phyloP scores from a whole-genome alignment of 306 rosid genomes.

The Glycyrrhiza uralensis region DNA sequence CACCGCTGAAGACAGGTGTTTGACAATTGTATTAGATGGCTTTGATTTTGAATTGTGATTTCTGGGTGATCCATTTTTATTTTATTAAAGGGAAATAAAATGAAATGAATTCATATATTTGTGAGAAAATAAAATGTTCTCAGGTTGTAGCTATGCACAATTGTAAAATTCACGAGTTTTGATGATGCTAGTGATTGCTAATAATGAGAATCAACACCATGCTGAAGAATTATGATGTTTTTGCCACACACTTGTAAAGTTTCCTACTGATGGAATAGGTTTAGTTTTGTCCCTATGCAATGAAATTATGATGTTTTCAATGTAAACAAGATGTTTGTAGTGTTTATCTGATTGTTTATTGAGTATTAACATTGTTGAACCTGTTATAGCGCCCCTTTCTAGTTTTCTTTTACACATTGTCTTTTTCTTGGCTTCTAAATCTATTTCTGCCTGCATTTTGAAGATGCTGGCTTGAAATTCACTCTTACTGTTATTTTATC shows the following conservation, averaged over 20 bases:
- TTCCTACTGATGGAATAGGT: background rate
- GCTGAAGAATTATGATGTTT: background rate
- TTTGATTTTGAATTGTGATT: background rate
- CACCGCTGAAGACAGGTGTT: slow-evolving; percentile 16
- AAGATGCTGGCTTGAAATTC: background rate
- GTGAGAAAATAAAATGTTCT: too few species aligned
- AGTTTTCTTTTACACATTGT: background rate
- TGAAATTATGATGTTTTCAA: background rate
- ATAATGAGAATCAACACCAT: background rate
- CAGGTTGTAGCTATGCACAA: slow-evolving; percentile 1
- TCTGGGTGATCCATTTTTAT: slow-evolving; percentile 8
- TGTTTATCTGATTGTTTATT: background rate
- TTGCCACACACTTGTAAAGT: background rate
- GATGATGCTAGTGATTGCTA: background rate
- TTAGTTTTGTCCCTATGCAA: background rate
- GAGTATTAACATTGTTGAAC: background rate
- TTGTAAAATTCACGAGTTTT: background rate
- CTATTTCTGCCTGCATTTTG: background rate
- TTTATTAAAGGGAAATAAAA: background rate
- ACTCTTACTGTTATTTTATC: background rate
- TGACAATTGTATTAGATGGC: background rate
- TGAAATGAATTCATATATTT: too few species aligned
- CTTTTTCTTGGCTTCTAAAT: background rate
- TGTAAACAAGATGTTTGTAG: background rate
- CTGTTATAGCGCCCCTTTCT: background rate